Evolutionary conservation across 495 filamentous ascomycete genomes (phyloP), one percentile per base, ranked within the genome.

Genomic region (Aspergillus wentii): DNA sequence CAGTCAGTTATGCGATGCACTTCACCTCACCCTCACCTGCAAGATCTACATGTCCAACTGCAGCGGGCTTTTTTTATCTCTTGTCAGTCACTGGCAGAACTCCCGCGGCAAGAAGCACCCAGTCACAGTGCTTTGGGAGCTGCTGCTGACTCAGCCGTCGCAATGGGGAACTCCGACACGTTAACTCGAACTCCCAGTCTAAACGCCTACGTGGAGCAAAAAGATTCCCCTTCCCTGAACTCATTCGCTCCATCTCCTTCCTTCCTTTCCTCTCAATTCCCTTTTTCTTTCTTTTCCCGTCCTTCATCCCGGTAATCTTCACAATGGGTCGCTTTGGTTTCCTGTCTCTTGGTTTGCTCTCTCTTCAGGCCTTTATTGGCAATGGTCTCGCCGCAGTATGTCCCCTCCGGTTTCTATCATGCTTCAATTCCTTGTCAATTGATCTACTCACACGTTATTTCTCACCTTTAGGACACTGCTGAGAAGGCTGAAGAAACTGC

Each of bases 261-360:
- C 25, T 38, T 21, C 18, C 40, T 37, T 54, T 41, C 33, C 42
- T 46, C 51, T 32, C 30, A 43, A 48, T 49, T 38, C 29, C 39
- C 44, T 35, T 42, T 17, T 28, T 33, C 42, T 40, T 33, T 28
- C 26, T 43, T 29, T 42, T 42, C 43, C 54, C 46, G 50, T 33
- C 21, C 37, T 44, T 40, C 25, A 53, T 43, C 49, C 38, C 39
- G 43, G 43, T 18, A 18, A 44, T 37, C 41, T 34, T 55, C 74
- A 74, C 59, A 53, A 89, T 89, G 85, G 79, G 80, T 64, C 78
- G 80, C 60, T 72, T 81, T 57, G 78, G 78, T 66, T 78, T 84
- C 57, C 75, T 83, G 52, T 72, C 79, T 46, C 68, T 91, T 41
- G 80, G 78, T 38, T 62, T 88, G 32, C 67, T 88, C 53, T 80